phyloP scores from a whole-genome alignment of 2,329 filamentous ascomycete species.

The Nemania sp. region DNA sequence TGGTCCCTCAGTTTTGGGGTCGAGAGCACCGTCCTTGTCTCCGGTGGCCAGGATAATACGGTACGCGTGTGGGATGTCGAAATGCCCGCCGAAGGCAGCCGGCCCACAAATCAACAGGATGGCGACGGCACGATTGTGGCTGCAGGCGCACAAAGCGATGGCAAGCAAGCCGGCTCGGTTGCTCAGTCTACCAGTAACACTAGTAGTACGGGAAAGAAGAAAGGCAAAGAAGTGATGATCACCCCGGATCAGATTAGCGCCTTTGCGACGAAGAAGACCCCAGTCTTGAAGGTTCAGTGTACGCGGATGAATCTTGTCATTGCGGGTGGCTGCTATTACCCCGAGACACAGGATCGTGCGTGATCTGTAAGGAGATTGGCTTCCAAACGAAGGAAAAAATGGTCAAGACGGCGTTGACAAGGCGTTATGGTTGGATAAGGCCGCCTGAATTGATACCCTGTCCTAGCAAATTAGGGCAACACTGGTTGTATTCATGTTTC shows the following conservation, averaged over 20 bases:
- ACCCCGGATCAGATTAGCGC: constrained; percentile 92
- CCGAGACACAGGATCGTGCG: constrained; percentile 44
- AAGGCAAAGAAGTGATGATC: constrained; percentile 85
- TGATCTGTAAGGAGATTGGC: constrained; percentile 26
- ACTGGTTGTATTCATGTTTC: too few relatives aligned
- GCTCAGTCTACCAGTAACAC: constrained; percentile 38
- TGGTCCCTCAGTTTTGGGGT: constrained; percentile 93
- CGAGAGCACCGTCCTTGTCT: constrained; percentile 87
- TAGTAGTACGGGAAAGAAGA: constrained; percentile 63
- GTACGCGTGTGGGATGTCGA: constrained; percentile 93
- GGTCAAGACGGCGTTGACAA: background rate
- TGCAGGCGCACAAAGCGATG: constrained; percentile 46
- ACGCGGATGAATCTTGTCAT: constrained; percentile 94
- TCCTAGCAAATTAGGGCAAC: too few relatives aligned
- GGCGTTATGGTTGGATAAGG: constrained; percentile 25
- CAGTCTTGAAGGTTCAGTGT: constrained; percentile 89
- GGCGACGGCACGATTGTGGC: constrained; percentile 48
- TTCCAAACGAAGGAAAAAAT: background rate
- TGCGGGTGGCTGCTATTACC: constrained; percentile 73
- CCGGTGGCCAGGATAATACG: constrained; percentile 87
- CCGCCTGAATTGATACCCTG: too few relatives aligned
- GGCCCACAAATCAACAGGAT: constrained; percentile 43
- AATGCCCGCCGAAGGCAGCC: constrained; percentile 64
- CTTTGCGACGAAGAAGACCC: constrained; percentile 94
- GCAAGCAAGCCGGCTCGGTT: constrained; percentile 39